Evolutionary conservation across 2,329 filamentous ascomycete genomes (phyloP).

Genomic region (Colletotrichum destructivum): DNA sequence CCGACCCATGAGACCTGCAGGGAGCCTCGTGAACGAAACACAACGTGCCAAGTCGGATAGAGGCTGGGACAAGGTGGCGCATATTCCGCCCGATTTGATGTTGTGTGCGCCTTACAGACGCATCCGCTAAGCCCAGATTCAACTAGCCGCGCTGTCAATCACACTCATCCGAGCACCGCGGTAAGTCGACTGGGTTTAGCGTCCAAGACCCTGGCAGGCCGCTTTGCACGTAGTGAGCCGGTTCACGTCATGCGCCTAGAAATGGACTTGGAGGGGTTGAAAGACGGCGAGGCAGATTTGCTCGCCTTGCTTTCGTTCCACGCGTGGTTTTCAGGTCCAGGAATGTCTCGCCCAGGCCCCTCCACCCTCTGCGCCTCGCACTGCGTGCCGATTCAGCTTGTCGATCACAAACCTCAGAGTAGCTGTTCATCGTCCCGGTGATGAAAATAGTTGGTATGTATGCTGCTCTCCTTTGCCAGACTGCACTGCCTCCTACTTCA

Average conservation of each 20-base stretch:
- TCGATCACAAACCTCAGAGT: not conserved
- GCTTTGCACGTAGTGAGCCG: not conserved
- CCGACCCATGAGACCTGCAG: not conserved
- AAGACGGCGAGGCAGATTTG: conserved; percentile 25
- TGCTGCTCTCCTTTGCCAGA: not conserved
- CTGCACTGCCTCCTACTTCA: too few relatives aligned
- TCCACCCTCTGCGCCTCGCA: conserved; percentile 11
- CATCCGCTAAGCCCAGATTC: conserved; percentile 18
- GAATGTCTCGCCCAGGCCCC: not conserved
- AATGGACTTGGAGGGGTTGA: not conserved
- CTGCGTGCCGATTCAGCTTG: not conserved
- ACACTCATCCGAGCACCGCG: not conserved
- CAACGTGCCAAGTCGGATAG: conserved; percentile 14
- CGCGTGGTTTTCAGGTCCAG: not conserved
- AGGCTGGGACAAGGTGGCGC: conserved; percentile 7
- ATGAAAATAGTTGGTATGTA: not conserved
- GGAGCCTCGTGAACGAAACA: not conserved
- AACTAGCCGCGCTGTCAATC: conserved; percentile 5
- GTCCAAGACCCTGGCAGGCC: not conserved
- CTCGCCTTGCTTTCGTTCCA: conserved; percentile 14
- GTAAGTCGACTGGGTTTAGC: conserved; percentile 23
- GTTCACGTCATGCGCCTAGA: not conserved
- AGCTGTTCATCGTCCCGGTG: not conserved
- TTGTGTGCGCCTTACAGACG: not conserved
- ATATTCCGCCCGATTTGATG: conserved; percentile 11